These are phyloP conservation scores for Mucor circinelloides DNA, from an alignment of 371 early-diverging fungal genomes.

Conservation along the genomic window DNA sequence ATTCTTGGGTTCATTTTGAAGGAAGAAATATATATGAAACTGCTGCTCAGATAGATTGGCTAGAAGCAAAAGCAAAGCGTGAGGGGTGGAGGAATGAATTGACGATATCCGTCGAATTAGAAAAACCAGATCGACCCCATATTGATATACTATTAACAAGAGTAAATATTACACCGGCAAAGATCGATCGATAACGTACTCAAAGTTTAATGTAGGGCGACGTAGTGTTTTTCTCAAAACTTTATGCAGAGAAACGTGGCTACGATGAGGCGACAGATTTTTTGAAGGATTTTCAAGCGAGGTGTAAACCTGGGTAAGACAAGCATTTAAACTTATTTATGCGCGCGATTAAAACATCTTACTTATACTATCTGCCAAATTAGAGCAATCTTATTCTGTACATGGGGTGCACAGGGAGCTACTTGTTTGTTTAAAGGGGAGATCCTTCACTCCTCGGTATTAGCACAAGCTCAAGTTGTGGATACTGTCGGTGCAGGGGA, in stretches of 20 bases:
- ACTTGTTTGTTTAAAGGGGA: conserved; percentile 47
- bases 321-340: neutral
- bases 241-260: conserved; percentile 65
- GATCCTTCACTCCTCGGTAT: conserved; percentile 7
- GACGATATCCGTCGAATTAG: conserved; percentile 69
- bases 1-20: conserved; percentile 73
- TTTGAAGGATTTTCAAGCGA: conserved; percentile 10
- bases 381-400: conserved; percentile 59
- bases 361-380: neutral
- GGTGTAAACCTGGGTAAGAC: conserved; percentile 19
- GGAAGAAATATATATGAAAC: conserved; percentile 62
- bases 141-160: conserved; percentile 56
- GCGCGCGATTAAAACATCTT: neutral
- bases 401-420: conserved; percentile 67
- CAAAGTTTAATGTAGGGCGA: conserved; percentile 49
- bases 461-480: conserved; percentile 26
- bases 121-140: conserved; percentile 64
- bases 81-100: conserved; percentile 50
- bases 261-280: conserved; percentile 37
- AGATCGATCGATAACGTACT: neutral
- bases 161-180: conserved; percentile 12
- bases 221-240: conserved; percentile 68
- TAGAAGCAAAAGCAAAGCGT: conserved; percentile 44
- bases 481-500: conserved; percentile 75
- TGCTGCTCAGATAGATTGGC: conserved; percentile 58